These are phyloP conservation scores for Fusarium robinianum DNA, from an alignment of 2,329 filamentous ascomycete genomes.

Conservation along the genomic window DNA sequence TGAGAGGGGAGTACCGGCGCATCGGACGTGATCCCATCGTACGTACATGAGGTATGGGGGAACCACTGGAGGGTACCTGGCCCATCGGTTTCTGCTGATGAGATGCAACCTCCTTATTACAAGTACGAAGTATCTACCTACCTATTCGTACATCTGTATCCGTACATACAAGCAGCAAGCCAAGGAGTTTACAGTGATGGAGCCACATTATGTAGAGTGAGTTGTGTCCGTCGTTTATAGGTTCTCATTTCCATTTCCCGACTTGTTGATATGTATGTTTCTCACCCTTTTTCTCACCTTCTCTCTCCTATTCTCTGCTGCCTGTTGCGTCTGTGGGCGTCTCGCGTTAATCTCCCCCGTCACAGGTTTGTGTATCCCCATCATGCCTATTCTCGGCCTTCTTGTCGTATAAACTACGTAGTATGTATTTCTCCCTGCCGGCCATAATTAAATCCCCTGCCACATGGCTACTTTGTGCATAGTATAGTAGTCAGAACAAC, in stretches of 20 bases:
- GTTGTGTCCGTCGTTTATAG: too few relatives aligned
- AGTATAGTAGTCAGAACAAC: too few relatives aligned
- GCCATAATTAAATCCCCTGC: slow-evolving; percentile 21
- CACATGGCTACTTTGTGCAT: too few relatives aligned
- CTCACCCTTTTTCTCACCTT: slow-evolving; percentile 5
- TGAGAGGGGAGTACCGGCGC: slow-evolving; percentile 10
- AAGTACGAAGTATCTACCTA: too few relatives aligned
- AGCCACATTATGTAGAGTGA: slow-evolving; percentile 25
- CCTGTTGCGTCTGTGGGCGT: slow-evolving; percentile 8
- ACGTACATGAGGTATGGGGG: slow-evolving; percentile 3
- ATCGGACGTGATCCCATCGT: slow-evolving; percentile 1
- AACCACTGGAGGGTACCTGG: slow-evolving; percentile 6
- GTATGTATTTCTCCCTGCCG: slow-evolving; percentile 15
- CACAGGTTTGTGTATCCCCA: slow-evolving; percentile 11
- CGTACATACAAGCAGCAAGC: too few relatives aligned
- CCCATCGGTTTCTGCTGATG: slow-evolving; percentile 10
- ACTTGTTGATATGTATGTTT: too few relatives aligned
- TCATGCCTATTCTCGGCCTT: slow-evolving; percentile 17
- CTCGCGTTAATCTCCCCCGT: slow-evolving; percentile 3
- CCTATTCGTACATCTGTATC: too few relatives aligned
- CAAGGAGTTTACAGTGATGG: too few relatives aligned
- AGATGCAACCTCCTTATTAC: slow-evolving; percentile 14
- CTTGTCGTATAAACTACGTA: too few relatives aligned
- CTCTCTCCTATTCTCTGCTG: too few relatives aligned
- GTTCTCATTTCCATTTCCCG: too few relatives aligned